Conservation (phyloP, 305 asterid species). For the Solanum hybrid region DNA sequence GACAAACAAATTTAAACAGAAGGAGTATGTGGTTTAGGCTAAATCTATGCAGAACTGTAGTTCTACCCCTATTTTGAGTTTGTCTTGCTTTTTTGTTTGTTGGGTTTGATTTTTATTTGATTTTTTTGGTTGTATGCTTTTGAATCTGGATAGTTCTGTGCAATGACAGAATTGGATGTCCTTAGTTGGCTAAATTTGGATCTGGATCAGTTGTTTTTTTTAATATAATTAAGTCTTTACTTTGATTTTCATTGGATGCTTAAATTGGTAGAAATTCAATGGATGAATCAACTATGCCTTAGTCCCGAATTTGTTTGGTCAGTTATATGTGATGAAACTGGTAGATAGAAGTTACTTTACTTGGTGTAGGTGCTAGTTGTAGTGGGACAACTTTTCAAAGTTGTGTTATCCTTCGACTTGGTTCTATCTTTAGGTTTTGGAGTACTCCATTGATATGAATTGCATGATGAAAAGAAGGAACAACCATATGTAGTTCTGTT, state of each 20-base stretch:
- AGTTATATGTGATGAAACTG: neutral
- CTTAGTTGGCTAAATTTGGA: neutral
- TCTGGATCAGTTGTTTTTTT: neutral
- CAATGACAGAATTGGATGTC: neutral
- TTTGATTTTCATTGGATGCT: neutral
- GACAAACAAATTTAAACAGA: neutral
- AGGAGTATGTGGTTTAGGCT: neutral
- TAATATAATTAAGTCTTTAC: neutral
- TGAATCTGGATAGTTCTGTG: neutral
- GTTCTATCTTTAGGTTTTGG: neutral
- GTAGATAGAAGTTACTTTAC: neutral
- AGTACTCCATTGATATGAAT: neutral
- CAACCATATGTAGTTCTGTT: neutral
- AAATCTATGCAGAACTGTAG: neutral
- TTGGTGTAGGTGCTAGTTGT: neutral
- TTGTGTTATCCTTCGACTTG: neutral
- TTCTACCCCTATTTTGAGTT: neutral
- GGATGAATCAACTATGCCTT: neutral
- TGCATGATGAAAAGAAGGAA: neutral
- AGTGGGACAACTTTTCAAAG: neutral
- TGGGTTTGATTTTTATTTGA: neutral
- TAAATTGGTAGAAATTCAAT: neutral
- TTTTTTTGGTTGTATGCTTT: neutral
- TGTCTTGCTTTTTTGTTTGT: neutral
- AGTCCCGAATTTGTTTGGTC: neutral